Evolutionary conservation across 768 basidiomycete genomes (phyloP).

Genomic region (Termitomyces sp.): DNA sequence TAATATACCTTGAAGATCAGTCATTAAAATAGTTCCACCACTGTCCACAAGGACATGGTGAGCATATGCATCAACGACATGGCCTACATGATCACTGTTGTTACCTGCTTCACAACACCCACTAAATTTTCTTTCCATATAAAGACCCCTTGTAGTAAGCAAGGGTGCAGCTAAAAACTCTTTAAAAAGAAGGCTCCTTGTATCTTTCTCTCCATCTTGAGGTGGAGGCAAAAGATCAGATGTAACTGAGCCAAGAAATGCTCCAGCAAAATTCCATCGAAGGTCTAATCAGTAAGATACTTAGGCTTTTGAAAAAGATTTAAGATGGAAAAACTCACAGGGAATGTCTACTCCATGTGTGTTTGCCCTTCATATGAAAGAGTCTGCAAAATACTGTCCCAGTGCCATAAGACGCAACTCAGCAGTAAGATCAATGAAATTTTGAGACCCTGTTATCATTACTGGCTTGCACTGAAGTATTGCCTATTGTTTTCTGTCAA

Average conservation of each 20-base stretch:
- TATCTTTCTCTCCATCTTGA: background rate
- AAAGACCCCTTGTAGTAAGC: background rate
- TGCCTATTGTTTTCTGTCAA: background rate
- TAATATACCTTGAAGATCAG: background rate
- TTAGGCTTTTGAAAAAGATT: background rate
- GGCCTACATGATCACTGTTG: background rate
- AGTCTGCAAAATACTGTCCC: background rate
- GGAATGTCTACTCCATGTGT: background rate
- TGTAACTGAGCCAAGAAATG: background rate
- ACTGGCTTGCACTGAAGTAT: conserved; percentile 1
- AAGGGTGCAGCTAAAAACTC: background rate
- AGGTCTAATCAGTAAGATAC: background rate
- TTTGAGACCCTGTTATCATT: background rate
- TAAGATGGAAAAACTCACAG: background rate
- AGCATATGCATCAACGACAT: background rate
- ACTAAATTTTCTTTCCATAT: background rate
- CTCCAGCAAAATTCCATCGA: background rate
- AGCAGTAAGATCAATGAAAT: background rate
- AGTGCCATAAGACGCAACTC: background rate
- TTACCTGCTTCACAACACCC: background rate
- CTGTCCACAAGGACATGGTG: background rate
- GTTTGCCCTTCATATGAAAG: background rate
- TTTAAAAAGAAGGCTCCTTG: background rate
- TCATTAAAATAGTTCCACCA: background rate
- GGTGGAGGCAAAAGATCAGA: background rate